A percentile compares a stretch with the other conserved stretches of the same genome.
phyloP scores from a whole-genome alignment of 1,139 yeast species.

The Yamadazyma jaroonii region DNA sequence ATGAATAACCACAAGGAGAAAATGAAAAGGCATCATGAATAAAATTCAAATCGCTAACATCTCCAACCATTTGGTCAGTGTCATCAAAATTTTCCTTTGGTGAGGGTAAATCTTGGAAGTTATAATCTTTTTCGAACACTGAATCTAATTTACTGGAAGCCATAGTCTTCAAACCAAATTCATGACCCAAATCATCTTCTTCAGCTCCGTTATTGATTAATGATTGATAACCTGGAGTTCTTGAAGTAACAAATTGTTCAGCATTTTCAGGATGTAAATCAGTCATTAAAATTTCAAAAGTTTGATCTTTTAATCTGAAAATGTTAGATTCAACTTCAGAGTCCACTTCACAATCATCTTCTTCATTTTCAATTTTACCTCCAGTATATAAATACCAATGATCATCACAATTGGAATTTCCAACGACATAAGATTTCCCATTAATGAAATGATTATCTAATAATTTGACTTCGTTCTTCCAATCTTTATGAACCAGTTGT shows the following conservation, averaged over 20 bases:
- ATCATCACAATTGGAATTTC: conserved; percentile 67
- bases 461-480: conserved; percentile 76
- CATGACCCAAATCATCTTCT: conserved; percentile 75
- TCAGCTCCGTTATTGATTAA: conserved; percentile 34
- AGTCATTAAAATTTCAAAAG: conserved; percentile 91
- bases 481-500: conserved; percentile 73
- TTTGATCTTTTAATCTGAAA: conserved; percentile 53
- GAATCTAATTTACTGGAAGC: conserved; percentile 56
- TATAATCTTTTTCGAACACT: conserved; percentile 38
- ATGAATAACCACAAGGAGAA: conserved; percentile 94
- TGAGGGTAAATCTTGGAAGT: conserved; percentile 33
- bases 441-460: conserved; percentile 61
- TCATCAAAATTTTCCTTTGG: conserved; percentile 31
- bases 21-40: conserved; percentile 87
- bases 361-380: conserved; percentile 24
- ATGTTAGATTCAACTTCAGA: neutral
- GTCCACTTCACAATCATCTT: conserved; percentile 4
- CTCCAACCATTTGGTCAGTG: conserved; percentile 18
- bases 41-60: conserved; percentile 20
- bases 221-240: conserved; percentile 50
- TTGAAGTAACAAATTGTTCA: conserved; percentile 56
- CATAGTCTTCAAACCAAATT: conserved; percentile 68
- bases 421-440: conserved; percentile 77
- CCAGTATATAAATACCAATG: conserved; percentile 91
- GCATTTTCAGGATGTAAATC: conserved; percentile 64